Base-by-base conservation (phyloP, 2,329 filamentous ascomycete genomes). In the Penicillium brasilianum region DNA sequence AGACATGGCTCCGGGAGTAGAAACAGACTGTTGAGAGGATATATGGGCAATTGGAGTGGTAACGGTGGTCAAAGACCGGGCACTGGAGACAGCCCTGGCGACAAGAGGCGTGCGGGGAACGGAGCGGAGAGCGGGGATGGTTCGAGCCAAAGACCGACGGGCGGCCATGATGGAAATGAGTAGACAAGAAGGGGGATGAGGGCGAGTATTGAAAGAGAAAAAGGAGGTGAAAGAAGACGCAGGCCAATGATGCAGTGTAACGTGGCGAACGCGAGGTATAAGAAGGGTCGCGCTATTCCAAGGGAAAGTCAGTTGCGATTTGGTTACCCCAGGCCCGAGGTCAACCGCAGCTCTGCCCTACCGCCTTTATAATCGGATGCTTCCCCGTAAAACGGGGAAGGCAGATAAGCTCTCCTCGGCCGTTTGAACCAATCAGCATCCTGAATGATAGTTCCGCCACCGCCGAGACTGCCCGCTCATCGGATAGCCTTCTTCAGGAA, bases 101-200 rank as follows among this genome's bases (percentile, higher is more conserved):
- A 68, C 65, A 50, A 73, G 58, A 34, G 70, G 61, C 60, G 70
- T 76, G 74, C 74, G 74, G 76, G 76, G 76, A 72, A 70, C 66
- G 59, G 69, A 71, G 68, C 72, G 73, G 68, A 79, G 74, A 69
- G 76, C 68, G 72, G 77, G 76, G 71, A 78, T 68, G 58, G 74
- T 74, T 55, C 72, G 70, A 61, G 71, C 65, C 62, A 77, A 59
- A 50, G 75, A 76, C 68, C 74, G 75, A 66, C 74, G 69, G 68
- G 76, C 73, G 66, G 75, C 75, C 76, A 78, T 78, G 52, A 55
- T 74, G 67, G 67, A 55, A 61, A 37, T 48, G 53, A 55, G 36
- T 36, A n/a, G 32, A 32, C 16, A 18, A 28, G 57, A 28, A 55
- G 36, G 44, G 37, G 20, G 25, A 37, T 50, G 43, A 30, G 55